Conservation (phyloP, 768 basidiomycete species). For the Mycena pura region DNA sequence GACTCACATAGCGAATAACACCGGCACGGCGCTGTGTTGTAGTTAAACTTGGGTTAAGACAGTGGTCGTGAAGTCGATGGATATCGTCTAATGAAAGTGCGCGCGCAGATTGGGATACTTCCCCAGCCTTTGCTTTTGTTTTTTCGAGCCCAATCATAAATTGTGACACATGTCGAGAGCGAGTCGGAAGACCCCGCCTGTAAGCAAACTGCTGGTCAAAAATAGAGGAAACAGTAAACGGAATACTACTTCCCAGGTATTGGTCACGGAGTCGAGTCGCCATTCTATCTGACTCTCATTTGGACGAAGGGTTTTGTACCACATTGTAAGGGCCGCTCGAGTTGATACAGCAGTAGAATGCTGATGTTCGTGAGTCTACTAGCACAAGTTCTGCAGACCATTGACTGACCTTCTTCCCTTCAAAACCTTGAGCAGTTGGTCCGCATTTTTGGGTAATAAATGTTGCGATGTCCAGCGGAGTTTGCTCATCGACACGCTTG, state of each 20-base stretch:
- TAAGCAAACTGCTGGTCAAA: too few relatives aligned
- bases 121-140: slow-evolving; percentile 22
- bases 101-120: slow-evolving; percentile 27
- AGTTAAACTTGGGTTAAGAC: neutral
- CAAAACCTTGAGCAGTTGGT: too few relatives aligned
- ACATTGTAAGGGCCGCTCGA: slow-evolving; percentile 21
- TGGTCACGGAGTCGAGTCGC: slow-evolving; percentile 11
- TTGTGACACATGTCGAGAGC: slow-evolving; percentile 23
- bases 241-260: neutral
- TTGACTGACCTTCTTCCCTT: neutral
- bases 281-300: slow-evolving; percentile 20
- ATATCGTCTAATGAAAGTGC: slow-evolving; percentile 26
- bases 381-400: neutral
- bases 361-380: slow-evolving; percentile 5
- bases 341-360: slow-evolving; percentile 22
- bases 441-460: neutral
- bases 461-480: neutral
- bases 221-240: too few relatives aligned
- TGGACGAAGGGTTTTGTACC: slow-evolving; percentile 13
- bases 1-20: slow-evolving; percentile 10
- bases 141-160: slow-evolving; percentile 31
- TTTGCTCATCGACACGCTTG: neutral
- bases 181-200: slow-evolving; percentile 26
- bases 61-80: slow-evolving; percentile 21
- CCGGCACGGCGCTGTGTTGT: neutral